A percentile compares a stretch with the other conserved stretches of the same genome.
Conservation (phyloP, 2,329 filamentous ascomycete species). For the Neonectria faginata region DNA sequence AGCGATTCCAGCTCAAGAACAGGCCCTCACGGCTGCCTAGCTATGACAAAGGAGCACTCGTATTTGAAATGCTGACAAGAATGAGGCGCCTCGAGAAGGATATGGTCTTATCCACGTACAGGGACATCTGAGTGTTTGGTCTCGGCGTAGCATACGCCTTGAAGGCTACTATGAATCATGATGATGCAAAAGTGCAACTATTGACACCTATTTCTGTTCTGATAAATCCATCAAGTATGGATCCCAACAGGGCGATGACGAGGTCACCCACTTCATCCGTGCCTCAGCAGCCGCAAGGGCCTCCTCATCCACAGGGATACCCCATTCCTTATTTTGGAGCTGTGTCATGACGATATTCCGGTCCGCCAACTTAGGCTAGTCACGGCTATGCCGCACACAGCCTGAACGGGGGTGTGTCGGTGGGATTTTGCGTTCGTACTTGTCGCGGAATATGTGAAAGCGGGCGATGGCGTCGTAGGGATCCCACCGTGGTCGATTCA, state of each 20-base stretch:
- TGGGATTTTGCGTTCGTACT: slow-evolving; percentile 75
- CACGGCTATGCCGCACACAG: neutral
- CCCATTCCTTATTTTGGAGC: slow-evolving; percentile 25
- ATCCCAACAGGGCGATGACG: slow-evolving; percentile 1
- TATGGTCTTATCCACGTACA: too few species aligned
- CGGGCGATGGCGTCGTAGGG: neutral
- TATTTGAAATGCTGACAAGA: too few species aligned
- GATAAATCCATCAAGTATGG: neutral
- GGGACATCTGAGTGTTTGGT: neutral
- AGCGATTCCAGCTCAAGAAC: too few species aligned
- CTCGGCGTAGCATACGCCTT: neutral
- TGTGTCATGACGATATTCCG: slow-evolving; percentile 53
- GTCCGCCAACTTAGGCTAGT: slow-evolving; percentile 68
- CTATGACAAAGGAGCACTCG: too few species aligned
- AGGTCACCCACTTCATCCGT: slow-evolving; percentile 4
- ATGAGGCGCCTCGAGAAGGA: too few species aligned
- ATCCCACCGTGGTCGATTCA: slow-evolving; percentile 11
- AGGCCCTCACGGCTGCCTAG: too few species aligned
- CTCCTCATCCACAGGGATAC: slow-evolving; percentile 8
- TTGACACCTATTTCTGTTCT: neutral
- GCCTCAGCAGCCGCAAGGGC: neutral
- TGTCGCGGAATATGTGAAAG: slow-evolving; percentile 70
- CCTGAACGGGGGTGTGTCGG: slow-evolving; percentile 66
- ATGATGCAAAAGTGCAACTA: neutral
- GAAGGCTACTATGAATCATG: neutral